Conservation (phyloP, 306 rosid genomes). For the Lathyrus oleraceus region DNA sequence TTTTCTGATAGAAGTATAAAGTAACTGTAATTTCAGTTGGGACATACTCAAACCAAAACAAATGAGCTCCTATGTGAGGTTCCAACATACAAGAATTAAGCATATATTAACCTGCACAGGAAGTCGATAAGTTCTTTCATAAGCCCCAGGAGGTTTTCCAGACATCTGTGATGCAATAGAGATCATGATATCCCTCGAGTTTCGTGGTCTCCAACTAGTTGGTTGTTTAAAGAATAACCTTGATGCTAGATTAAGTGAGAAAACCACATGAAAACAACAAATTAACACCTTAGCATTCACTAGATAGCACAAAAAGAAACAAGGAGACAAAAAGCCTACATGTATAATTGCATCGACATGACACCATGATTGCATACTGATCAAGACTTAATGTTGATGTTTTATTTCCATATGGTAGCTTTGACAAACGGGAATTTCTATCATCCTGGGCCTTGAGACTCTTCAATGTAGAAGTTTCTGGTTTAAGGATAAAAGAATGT, state of each 20-base stretch:
- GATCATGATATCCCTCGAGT: conserved; percentile 81
- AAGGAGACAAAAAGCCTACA: conserved; percentile 45
- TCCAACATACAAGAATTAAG: conserved; percentile 17
- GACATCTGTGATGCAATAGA: conserved; percentile 75
- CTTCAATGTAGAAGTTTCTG: conserved; percentile 64
- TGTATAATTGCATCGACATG: conserved; percentile 90
- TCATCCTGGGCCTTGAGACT: conserved; percentile 52
- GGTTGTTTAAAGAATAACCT: conserved; percentile 85
- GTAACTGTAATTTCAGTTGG: conserved; percentile 12
- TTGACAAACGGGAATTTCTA: conserved; percentile 56
- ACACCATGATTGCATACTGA: conserved; percentile 86
- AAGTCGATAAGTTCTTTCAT: conserved; percentile 57
- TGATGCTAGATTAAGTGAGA: conserved; percentile 55
- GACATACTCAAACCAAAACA: conserved; percentile 24
- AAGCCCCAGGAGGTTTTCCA: conserved; percentile 49
- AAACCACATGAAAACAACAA: conserved; percentile 25
- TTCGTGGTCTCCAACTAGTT: conserved; percentile 78
- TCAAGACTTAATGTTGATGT: conserved; percentile 54
- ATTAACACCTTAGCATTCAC: conserved; percentile 29
- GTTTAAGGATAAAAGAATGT: conserved; percentile 92
- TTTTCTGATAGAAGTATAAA: not conserved
- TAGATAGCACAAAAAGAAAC: conserved; percentile 26
- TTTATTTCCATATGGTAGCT: conserved; percentile 45
- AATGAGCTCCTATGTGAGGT: conserved; percentile 14
- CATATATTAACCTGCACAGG: conserved; percentile 73